Evolutionary conservation across 164 flowering plant species (phyloP).

Genomic region (Chimonanthus praecox): DNA sequence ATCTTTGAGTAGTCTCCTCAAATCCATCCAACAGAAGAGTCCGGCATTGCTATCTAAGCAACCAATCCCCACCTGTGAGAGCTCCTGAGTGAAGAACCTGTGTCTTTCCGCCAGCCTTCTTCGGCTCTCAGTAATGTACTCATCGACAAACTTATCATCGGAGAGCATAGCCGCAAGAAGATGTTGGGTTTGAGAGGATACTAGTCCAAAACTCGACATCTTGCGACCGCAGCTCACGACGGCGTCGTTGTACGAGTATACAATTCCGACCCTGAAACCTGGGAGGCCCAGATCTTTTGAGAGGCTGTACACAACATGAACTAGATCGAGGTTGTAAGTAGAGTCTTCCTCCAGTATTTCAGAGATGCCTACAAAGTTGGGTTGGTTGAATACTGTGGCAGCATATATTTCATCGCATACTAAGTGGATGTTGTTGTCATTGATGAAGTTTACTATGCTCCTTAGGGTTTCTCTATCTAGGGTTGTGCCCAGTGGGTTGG

Average conservation of each 20-base stretch:
- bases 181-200: slow-evolving; percentile 63
- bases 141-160: slow-evolving; percentile 41
- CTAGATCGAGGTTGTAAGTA: slow-evolving; percentile 42
- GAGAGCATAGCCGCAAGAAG: slow-evolving; percentile 55
- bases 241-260: slow-evolving; percentile 52
- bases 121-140: slow-evolving; percentile 32
- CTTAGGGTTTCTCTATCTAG: slow-evolving; percentile 36
- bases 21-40: slow-evolving; percentile 81
- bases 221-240: slow-evolving; percentile 53
- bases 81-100: slow-evolving; percentile 2
- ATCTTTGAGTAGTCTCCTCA: slow-evolving; percentile 46
- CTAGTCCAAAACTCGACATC: slow-evolving; percentile 56
- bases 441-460: slow-evolving; percentile 50
- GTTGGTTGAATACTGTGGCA: slow-evolving; percentile 47
- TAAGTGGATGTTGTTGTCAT: slow-evolving; percentile 71
- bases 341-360: slow-evolving; percentile 39
- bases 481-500: slow-evolving; percentile 74
- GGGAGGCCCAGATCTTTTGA: slow-evolving; percentile 79
- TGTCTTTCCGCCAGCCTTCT: slow-evolving; percentile 34
- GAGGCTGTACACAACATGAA: slow-evolving; percentile 74
- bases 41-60: slow-evolving; percentile 73
- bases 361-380: slow-evolving; percentile 62
- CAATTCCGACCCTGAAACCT: slow-evolving; percentile 64
- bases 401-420: slow-evolving; percentile 78
- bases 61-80: slow-evolving; percentile 30